Conservation (phyloP, 2,329 filamentous ascomycete species). For the Sporothrix phasma region DNA sequence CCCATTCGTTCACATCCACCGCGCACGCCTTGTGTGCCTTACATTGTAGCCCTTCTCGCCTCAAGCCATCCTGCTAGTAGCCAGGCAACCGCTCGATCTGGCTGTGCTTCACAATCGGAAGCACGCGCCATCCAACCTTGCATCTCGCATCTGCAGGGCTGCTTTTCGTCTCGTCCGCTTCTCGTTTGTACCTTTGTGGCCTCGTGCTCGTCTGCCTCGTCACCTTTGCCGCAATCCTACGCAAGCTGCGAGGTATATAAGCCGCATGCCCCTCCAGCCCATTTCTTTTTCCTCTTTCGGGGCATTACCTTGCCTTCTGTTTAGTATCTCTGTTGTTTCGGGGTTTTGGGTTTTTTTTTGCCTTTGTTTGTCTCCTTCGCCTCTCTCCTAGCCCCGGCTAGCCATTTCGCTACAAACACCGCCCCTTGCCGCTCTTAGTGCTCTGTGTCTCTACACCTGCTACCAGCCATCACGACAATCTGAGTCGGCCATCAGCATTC, state of each 20-base stretch:
- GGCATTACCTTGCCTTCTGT: background rate
- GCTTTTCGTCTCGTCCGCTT: background rate
- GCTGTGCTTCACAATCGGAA: slow-evolving; percentile 3
- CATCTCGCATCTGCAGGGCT: background rate
- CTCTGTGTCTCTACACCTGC: background rate
- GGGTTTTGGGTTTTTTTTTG: too few species aligned
- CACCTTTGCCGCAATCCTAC: background rate
- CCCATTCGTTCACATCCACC: background rate
- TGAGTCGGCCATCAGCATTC: background rate
- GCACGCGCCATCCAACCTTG: background rate
- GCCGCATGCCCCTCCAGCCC: background rate
- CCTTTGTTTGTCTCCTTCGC: background rate
- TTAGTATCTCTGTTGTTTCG: too few species aligned
- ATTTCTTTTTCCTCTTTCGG: background rate
- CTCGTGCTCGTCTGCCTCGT: background rate
- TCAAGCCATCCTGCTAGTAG: background rate
- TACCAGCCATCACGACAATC: background rate
- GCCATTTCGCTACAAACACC: slow-evolving; percentile 2
- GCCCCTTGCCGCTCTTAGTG: background rate
- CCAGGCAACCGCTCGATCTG: background rate
- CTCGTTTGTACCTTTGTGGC: background rate
- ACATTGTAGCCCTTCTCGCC: background rate
- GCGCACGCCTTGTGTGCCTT: background rate
- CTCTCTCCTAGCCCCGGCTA: background rate
- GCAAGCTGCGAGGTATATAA: background rate